These are phyloP conservation scores for Hypoxylon trugodes DNA, from an alignment of 495 filamentous ascomycete genomes.

Conservation along the genomic window DNA sequence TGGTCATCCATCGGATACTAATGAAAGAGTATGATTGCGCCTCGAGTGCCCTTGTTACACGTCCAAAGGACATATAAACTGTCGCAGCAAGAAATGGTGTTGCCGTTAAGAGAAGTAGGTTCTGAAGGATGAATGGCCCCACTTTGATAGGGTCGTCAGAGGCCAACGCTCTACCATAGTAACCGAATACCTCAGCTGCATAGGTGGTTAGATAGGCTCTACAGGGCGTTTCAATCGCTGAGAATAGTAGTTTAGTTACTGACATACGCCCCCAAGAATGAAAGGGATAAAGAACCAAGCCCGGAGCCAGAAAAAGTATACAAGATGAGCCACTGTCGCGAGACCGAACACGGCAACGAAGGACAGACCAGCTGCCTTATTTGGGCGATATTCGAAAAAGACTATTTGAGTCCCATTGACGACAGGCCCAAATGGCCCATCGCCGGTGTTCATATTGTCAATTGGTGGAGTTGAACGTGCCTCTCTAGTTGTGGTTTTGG, in stretches of 20 bases:
- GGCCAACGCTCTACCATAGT: slow-evolving; percentile 57
- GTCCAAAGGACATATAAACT: slow-evolving; percentile 3
- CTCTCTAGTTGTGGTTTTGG: no score
- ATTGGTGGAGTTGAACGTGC: background rate
- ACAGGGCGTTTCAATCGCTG: no score
- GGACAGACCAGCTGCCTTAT: slow-evolving; percentile 53
- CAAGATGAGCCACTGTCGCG: slow-evolving; percentile 50
- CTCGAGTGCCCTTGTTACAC: background rate
- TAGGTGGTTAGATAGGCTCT: background rate
- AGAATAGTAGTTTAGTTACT: slow-evolving; percentile 19
- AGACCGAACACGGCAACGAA: slow-evolving; percentile 59
- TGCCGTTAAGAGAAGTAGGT: slow-evolving; percentile 5
- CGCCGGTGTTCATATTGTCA: background rate
- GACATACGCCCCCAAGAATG: slow-evolving; percentile 44
- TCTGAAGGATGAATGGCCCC: slow-evolving; percentile 11
- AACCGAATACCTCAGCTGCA: slow-evolving; percentile 58
- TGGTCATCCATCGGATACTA: background rate
- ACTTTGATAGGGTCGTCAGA: slow-evolving; percentile 15
- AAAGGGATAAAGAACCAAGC: slow-evolving; percentile 45
- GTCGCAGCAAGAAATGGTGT: slow-evolving; percentile 13
- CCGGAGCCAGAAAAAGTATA: slow-evolving; percentile 53
- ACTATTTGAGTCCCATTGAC: slow-evolving; percentile 27
- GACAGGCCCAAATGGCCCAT: slow-evolving; percentile 26
- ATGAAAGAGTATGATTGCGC: background rate
- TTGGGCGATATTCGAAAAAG: slow-evolving; percentile 60